Conservation (phyloP, 768 basidiomycete genomes). For the Phylloporus sp. region DNA sequence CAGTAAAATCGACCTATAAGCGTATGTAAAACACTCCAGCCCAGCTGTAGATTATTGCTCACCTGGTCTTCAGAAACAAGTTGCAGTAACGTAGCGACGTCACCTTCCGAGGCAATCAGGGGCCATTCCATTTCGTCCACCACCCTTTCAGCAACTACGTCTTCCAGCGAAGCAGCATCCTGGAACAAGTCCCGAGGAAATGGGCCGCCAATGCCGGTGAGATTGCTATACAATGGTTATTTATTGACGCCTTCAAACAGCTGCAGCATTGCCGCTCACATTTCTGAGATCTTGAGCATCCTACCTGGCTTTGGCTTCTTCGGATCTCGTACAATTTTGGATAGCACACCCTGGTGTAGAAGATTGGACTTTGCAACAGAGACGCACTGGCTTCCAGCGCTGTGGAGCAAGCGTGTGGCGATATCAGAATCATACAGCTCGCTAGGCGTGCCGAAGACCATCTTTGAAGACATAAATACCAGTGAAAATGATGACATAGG, state of each 20-base stretch:
- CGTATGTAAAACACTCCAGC: background rate
- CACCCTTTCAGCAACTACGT: slow-evolving; percentile 44
- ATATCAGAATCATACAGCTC: slow-evolving; percentile 61
- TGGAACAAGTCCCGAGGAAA: slow-evolving; percentile 61
- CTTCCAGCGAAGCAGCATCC: slow-evolving; percentile 64
- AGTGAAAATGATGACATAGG: background rate
- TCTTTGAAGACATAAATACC: slow-evolving; percentile 39
- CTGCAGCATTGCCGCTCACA: slow-evolving; percentile 31
- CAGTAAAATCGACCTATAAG: slow-evolving; percentile 60
- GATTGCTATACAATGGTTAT: slow-evolving; percentile 48
- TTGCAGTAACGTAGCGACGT: slow-evolving; percentile 68
- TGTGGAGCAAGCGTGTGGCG: slow-evolving; percentile 53
- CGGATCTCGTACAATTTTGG: slow-evolving; percentile 60
- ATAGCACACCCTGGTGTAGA: slow-evolving; percentile 58
- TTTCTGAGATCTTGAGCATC: slow-evolving; percentile 70
- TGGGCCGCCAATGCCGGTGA: slow-evolving; percentile 59
- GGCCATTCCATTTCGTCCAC: slow-evolving; percentile 74
- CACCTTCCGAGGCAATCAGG: slow-evolving; percentile 72
- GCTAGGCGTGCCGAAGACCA: slow-evolving; percentile 68
- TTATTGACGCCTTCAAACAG: background rate
- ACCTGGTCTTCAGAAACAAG: slow-evolving; percentile 82
- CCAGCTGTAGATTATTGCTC: slow-evolving; percentile 8
- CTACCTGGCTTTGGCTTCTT: slow-evolving; percentile 65
- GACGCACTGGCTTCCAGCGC: slow-evolving; percentile 52
- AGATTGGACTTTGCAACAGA: slow-evolving; percentile 55